phyloP scores from a whole-genome alignment of 2,329 filamentous ascomycete genomes.

The Aspergillus arachidicola region DNA sequence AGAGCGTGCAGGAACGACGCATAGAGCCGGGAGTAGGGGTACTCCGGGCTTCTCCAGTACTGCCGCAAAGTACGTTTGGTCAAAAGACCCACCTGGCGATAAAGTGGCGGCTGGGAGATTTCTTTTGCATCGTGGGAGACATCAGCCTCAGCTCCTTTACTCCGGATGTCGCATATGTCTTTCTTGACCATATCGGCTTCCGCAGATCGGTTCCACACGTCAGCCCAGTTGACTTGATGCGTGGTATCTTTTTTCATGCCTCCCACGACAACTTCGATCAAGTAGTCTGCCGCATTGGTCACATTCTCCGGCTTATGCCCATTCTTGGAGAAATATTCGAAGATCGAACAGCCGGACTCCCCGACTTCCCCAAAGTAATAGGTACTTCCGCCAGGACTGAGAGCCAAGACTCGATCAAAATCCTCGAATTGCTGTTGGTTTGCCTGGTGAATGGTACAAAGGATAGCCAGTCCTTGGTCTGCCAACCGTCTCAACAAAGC shows the following conservation, averaged over 20 bases:
- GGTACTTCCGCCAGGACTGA: conserved; percentile 66
- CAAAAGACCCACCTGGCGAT: conserved; percentile 64
- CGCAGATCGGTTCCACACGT: conserved; percentile 66
- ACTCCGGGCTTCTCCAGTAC: conserved; percentile 72
- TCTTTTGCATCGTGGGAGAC: conserved; percentile 24
- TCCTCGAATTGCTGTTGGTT: conserved; percentile 63
- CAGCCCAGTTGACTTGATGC: conserved; percentile 64
- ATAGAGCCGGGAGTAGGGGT: conserved; percentile 74
- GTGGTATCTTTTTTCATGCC: conserved; percentile 54
- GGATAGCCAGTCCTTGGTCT: conserved; percentile 63
- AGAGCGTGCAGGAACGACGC: conserved; percentile 66
- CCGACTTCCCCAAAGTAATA: conserved; percentile 72
- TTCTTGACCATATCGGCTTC: conserved; percentile 59
- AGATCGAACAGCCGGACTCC: conserved; percentile 61
- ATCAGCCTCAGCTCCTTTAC: conserved; percentile 47
- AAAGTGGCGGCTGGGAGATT: conserved; percentile 48
- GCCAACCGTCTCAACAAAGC: conserved; percentile 65
- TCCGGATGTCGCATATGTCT: conserved; percentile 63
- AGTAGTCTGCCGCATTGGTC: conserved; percentile 64
- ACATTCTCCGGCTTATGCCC: conserved; percentile 63
- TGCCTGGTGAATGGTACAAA: conserved; percentile 72
- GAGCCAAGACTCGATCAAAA: conserved; percentile 68
- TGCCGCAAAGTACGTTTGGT: conserved; percentile 68
- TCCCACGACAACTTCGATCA: conserved; percentile 62
- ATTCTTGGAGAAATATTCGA: conserved; percentile 64